phyloP scores from a whole-genome alignment of 1,284 basidiomycete species.

The Ceratobasidium sp. region DNA sequence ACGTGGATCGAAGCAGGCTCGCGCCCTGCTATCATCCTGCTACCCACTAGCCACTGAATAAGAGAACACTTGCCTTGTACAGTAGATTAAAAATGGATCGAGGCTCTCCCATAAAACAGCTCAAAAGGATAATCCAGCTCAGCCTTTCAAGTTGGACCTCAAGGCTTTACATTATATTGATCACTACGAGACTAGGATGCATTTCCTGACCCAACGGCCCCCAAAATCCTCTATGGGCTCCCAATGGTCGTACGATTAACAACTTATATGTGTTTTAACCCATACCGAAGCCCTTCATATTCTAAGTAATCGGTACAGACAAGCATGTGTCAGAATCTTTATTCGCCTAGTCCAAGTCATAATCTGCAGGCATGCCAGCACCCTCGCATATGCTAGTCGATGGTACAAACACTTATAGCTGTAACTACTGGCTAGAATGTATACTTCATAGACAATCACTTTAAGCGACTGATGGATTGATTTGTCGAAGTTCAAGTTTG shows the following conservation, averaged over 20 bases:
- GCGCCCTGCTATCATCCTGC: too few species aligned
- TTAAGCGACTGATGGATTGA: too few species aligned
- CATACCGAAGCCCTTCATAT: not conserved
- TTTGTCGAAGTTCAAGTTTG: too few species aligned
- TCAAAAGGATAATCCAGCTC: not conserved
- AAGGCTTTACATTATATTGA: not conserved
- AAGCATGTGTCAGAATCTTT: not conserved
- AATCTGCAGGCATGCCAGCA: not conserved
- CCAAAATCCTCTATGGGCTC: not conserved
- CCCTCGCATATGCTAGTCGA: not conserved
- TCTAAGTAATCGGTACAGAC: not conserved
- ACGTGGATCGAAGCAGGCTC: not conserved
- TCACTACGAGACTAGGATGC: not conserved
- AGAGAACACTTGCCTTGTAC: too few species aligned
- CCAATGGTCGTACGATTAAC: not conserved
- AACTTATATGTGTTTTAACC: not conserved
- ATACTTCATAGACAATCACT: too few species aligned
- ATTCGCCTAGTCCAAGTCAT: slow-evolving; percentile 1
- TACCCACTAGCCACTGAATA: too few species aligned
- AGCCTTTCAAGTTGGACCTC: not conserved
- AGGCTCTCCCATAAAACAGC: not conserved
- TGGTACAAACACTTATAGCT: too few species aligned
- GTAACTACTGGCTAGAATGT: too few species aligned
- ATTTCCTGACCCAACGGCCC: not conserved
- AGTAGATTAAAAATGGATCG: too few species aligned